A percentile compares a stretch with the other conserved stretches of the same genome.
Conservation (phyloP, 768 basidiomycete genomes). For the Pulveroboletus sp. region DNA sequence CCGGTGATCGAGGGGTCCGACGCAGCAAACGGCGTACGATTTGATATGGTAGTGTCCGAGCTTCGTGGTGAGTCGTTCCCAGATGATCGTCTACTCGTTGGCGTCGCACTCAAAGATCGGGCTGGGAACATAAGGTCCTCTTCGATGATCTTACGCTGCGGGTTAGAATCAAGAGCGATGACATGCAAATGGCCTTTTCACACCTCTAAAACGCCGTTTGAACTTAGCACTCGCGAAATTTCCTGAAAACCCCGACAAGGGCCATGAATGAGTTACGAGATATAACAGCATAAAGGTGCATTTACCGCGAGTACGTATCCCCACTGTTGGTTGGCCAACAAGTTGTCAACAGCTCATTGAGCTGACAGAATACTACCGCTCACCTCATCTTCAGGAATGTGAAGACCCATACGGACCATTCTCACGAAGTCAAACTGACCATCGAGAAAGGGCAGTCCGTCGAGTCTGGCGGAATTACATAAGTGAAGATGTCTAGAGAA, state of each 20-base stretch:
- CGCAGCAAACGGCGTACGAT: conserved; percentile 13
- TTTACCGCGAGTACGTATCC: conserved; percentile 58
- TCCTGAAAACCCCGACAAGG: conserved; percentile 41
- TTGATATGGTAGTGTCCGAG: conserved; percentile 26
- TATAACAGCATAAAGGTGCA: conserved; percentile 7
- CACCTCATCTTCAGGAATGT: conserved; percentile 69
- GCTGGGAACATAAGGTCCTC: conserved; percentile 72
- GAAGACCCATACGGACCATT: conserved; percentile 58
- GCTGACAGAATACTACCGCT: conserved; percentile 8
- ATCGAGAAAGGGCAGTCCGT: conserved; percentile 55
- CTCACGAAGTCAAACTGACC: conserved; percentile 63
- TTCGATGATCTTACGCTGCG: conserved; percentile 53
- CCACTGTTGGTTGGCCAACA: conserved; percentile 43
- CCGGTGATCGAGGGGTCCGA: conserved; percentile 21
- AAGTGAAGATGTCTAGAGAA: conserved; percentile 1
- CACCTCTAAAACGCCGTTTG: conserved; percentile 63
- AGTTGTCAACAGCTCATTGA: conserved; percentile 11
- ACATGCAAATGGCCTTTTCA: conserved; percentile 8
- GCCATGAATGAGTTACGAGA: conserved; percentile 13
- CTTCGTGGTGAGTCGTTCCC: conserved; percentile 24
- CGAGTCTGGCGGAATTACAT: conserved; percentile 42
- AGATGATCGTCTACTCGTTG: conserved; percentile 15
- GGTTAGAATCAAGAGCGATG: conserved; percentile 2
- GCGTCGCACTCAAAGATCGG: conserved; percentile 6
- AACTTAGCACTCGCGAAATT: conserved; percentile 59